These are phyloP conservation scores for Thalassiosira exigua DNA, from an alignment of 352 stramenopile genomes.

Conservation along the genomic window DNA sequence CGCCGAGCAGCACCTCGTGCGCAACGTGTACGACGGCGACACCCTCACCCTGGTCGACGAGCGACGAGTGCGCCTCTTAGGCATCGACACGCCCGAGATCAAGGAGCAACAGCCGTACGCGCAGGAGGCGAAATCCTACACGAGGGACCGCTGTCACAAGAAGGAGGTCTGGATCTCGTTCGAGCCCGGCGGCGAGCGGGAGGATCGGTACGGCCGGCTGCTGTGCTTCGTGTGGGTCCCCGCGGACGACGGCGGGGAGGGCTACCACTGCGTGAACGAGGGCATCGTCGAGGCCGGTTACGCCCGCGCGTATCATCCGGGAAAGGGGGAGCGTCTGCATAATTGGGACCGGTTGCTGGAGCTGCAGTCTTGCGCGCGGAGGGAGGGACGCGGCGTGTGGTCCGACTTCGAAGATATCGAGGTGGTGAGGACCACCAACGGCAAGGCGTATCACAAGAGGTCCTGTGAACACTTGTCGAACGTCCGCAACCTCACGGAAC, in stretches of 20 bases:
- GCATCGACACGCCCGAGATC: conserved; percentile 81
- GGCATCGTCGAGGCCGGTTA: conserved; percentile 68
- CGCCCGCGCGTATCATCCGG: conserved; percentile 64
- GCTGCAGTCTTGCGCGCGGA: conserved; percentile 62
- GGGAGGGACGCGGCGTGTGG: conserved; percentile 63
- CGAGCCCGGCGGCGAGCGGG: conserved; percentile 40
- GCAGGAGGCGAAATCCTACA: conserved; percentile 79
- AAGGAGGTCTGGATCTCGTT: conserved; percentile 67
- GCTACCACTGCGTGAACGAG: conserved; percentile 82
- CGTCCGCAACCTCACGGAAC: conserved; percentile 55
- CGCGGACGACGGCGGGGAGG: conserved; percentile 21
- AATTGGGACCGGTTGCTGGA: conserved; percentile 74
- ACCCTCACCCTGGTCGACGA: conserved; percentile 72
- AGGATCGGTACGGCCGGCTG: conserved; percentile 78
- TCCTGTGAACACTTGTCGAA: conserved; percentile 69
- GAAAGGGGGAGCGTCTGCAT: conserved; percentile 53
- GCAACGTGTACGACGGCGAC: conserved; percentile 81
- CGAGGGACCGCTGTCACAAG: conserved; percentile 65
- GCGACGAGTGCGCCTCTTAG: conserved; percentile 68
- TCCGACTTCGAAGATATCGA: conserved; percentile 58
- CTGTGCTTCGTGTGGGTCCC: conserved; percentile 69
- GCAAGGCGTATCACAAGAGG: conserved; percentile 68
- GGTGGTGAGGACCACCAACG: conserved; percentile 67
- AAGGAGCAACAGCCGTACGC: conserved; percentile 78
- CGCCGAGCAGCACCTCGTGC: conserved; percentile 56